A percentile compares a stretch with the other conserved stretches of the same genome.
These are phyloP conservation scores for Macrolepiota albuminosa DNA, from an alignment of 768 basidiomycete species.

Conservation along the genomic window DNA sequence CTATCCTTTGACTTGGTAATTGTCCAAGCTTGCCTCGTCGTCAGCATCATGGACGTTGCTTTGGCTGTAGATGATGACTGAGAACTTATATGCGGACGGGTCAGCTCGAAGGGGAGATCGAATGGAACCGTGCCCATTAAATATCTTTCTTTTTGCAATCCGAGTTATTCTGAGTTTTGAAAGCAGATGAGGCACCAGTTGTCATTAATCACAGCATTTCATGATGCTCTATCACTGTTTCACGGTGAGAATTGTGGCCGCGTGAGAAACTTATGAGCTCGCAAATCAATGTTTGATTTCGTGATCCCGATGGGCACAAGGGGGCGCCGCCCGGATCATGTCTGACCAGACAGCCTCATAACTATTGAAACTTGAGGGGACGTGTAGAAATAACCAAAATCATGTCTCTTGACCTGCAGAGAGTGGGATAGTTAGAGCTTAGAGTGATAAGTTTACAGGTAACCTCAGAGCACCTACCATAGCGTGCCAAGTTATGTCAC, in stretches of 20 bases:
- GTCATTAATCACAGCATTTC: background rate
- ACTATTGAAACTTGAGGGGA: background rate
- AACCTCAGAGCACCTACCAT: background rate
- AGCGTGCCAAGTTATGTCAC: slow-evolving; percentile 1
- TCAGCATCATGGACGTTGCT: background rate
- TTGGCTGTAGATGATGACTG: background rate
- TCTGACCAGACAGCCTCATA: background rate
- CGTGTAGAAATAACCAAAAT: background rate
- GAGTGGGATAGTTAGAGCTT: background rate
- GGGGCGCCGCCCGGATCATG: background rate
- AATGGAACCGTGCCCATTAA: background rate
- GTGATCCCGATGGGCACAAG: background rate
- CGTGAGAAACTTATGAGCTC: background rate
- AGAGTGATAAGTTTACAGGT: background rate
- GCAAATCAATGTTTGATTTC: background rate
- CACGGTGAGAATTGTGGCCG: background rate
- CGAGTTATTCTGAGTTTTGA: too few relatives aligned
- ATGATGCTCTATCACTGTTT: background rate
- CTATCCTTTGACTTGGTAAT: background rate
- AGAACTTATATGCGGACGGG: too few relatives aligned
- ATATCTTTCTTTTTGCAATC: background rate
- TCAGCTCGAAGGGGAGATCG: background rate
- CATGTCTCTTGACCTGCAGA: background rate
- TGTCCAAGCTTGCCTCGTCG: background rate
- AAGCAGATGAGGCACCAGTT: background rate